Evolutionary conservation across 192 early-diverging fungal genomes (phyloP).

Genomic region (Chytriomyces sp.): DNA sequence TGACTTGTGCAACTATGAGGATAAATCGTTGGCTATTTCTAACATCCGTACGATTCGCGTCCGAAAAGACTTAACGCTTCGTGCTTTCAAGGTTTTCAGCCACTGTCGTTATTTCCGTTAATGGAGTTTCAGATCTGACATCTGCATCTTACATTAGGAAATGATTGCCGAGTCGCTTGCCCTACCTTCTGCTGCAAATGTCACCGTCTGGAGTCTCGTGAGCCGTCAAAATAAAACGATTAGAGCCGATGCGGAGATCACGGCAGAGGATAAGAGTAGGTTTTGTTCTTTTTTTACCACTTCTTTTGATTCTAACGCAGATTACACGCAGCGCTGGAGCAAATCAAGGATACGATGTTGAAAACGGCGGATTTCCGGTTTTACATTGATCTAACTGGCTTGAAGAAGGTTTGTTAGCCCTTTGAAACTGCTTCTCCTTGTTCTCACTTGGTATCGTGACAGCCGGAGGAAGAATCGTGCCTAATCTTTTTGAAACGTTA

Average conservation of each 20-base stretch:
- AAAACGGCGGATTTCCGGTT: conserved; percentile 49
- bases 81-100: conserved; percentile 35
- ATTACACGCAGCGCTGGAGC: conserved; percentile 37
- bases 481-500: conserved; percentile 88
- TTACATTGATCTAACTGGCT: conserved; percentile 45
- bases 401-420: background rate
- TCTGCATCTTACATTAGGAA: conserved; percentile 32
- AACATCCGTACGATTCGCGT: conserved; percentile 48
- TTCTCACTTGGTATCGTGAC: background rate
- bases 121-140: background rate
- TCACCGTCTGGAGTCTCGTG: conserved; percentile 86
- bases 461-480: conserved; percentile 28
- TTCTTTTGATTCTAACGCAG: background rate
- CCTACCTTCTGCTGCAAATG: conserved; percentile 49
- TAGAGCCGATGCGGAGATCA: conserved; percentile 77
- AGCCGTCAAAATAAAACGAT: conserved; percentile 89
- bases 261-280: conserved; percentile 56
- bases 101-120: background rate
- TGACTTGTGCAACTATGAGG: conserved; percentile 81
- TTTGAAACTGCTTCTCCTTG: background rate
- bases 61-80: conserved; percentile 62
- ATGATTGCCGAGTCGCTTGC: conserved; percentile 53
- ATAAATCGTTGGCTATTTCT: conserved; percentile 43
- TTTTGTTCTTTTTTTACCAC: conserved; percentile 27
- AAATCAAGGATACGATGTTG: conserved; percentile 29